Conservation (phyloP, 2,329 filamentous ascomycete species). For the Cladorrhinum sp. region DNA sequence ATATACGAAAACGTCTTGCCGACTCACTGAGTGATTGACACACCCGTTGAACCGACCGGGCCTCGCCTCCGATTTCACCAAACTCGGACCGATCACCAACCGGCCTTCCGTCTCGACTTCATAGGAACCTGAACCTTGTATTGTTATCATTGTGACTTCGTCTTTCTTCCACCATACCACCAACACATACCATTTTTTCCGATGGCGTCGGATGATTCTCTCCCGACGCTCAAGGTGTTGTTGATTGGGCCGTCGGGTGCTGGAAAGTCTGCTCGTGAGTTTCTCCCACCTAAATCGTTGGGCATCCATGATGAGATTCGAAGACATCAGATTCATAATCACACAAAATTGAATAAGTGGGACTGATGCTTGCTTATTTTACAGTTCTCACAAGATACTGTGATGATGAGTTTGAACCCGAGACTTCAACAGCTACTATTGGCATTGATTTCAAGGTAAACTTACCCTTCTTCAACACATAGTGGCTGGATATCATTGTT, state of each 20-base stretch:
- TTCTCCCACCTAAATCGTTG: slow-evolving; percentile 1
- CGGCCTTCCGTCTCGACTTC: background rate
- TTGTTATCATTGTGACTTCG: background rate
- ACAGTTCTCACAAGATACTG: slow-evolving; percentile 54
- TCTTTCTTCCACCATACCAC: background rate
- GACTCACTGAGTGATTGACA: background rate
- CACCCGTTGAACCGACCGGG: background rate
- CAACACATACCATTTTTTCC: background rate
- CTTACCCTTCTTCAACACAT: slow-evolving; percentile 1
- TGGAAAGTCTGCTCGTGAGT: slow-evolving; percentile 54
- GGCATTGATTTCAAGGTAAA: slow-evolving; percentile 56
- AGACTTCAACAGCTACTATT: slow-evolving; percentile 53
- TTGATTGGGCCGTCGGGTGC: slow-evolving; percentile 55
- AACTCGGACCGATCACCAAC: background rate
- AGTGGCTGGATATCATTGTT: background rate
- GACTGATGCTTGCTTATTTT: background rate
- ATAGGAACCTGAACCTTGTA: background rate
- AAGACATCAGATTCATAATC: background rate
- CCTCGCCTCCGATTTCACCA: background rate
- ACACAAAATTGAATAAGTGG: background rate
- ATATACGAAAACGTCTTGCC: background rate
- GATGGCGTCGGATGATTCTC: slow-evolving; percentile 46
- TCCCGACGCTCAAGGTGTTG: slow-evolving; percentile 52
- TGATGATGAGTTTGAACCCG: slow-evolving; percentile 56
- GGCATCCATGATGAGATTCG: background rate